Evolutionary conservation across 2,329 filamentous ascomycete species (phyloP), one percentile per base, ranked within the genome.

Genomic region (Lachnellula willkommii): DNA sequence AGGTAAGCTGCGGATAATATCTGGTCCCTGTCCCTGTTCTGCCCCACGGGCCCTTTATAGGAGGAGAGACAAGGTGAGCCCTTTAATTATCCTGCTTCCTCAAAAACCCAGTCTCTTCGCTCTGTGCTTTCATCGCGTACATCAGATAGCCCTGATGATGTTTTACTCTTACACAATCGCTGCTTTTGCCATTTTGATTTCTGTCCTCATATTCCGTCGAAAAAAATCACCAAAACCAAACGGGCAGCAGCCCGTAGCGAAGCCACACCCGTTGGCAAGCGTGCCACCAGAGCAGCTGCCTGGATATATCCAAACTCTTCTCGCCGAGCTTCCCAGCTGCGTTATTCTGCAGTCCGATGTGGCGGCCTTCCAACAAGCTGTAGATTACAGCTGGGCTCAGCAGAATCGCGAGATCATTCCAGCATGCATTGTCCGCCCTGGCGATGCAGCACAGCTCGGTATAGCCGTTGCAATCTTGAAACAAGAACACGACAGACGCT

Each of bases 231-330:
- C 47, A 37, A 8, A 26, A 5, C 12, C 47, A 5, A 36, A 36
- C 7, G 24, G 32, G 14, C 47, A 28, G 20, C 47, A 28, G 28
- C 47, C 24, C 47, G 28, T 17, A 17, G 5, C 28, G 32, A 50
- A 50, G 47, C 47, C 47, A 15, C 47, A 50, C 47, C 47, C 47
- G 28, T 50, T 50, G 47, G 47, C 47, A 50, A 50, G 32, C 47
- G 32, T 26, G 8, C 47, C 47, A 50, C 15, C 47, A 12, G 47
- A 50, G 47, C 28, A 50, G 28, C 47, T 50, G 8, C 47, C 47
- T 50, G 20, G n/a, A 50, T 50, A 50, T 26, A 50, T 50, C 32
- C 47, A 37, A 26, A 26, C n/a, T 14, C 28, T 50, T 26, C 47
- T 50, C 28, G 47, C 47, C 20, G 47, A 15, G 32, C 20, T 50